Evolutionary conservation across 768 basidiomycete genomes (phyloP), one percentile per base, ranked within the genome.

Genomic region (Boletus eberwhitei): DNA sequence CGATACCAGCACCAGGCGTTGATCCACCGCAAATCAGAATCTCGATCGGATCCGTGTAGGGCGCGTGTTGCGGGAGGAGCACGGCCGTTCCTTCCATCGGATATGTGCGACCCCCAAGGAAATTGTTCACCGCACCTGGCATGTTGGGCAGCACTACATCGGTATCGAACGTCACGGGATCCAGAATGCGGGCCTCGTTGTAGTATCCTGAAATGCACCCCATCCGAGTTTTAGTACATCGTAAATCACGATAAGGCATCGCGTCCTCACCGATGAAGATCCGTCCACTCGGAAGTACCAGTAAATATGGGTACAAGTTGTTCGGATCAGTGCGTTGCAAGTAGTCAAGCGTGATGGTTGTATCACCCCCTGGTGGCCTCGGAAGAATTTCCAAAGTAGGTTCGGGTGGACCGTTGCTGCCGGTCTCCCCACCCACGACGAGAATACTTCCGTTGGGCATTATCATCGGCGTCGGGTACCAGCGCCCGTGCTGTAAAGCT

Each of bases 21-120:
- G 87, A 87, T 5, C 90, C 90, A 65, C 90, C 90, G 59, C 90
- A 92, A 31, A 91, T 74, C 3, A 93, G 65, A 17, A 91, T 61
- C 29, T 78, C 74, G n/a, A 90, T 65, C 11, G 87, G 86, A 51
- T 84, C 83, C 0, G 85, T 88, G 65, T 90, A 92, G 0, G 90
- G 90, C 0, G 86, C 79, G 47, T 78, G 64, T 55, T 86, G 83
- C 7, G 90, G 90, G 14, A 92, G 73, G 26, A 90, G 72, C 45
- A 88, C 78, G 0, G 85, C 81, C 2, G 86, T 75, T 22, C 87
- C 90, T 64, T 88, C 83, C 63, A 90, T 73, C 4, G 90, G 90
- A 61, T 93, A 93, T 17, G 85, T 86, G 31, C 90, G 82, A 29
- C 90, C 86, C 13, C 77, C 85, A n/a, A 82, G 69, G 72, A 85